phyloP scores from a whole-genome alignment of 805 yeast species.

The Yamadazyma takamatsuzukensis region DNA sequence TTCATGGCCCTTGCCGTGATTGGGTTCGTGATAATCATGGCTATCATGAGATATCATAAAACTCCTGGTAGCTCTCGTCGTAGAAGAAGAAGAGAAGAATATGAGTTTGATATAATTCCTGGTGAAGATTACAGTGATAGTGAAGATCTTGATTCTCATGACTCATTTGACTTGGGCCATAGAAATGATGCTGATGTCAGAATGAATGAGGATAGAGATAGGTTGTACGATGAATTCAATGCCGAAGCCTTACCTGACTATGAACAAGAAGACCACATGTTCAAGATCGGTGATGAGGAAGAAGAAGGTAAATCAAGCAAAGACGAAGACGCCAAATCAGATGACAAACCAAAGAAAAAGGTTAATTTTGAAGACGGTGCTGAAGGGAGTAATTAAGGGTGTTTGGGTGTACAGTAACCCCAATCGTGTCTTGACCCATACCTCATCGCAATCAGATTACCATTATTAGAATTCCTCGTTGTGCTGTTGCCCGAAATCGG shows the following conservation, averaged over 20 bases:
- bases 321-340: too few relatives aligned
- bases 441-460: constrained; percentile 1
- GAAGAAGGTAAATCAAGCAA: too few relatives aligned
- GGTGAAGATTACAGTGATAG: constrained; percentile 53
- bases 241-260: constrained; percentile 35
- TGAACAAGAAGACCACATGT: constrained; percentile 33
- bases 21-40: constrained; percentile 51
- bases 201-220: constrained; percentile 36
- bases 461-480: neutral
- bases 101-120: constrained; percentile 74
- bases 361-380: constrained; percentile 6
- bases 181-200: constrained; percentile 14
- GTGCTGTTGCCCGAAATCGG: neutral
- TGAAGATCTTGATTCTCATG: constrained; percentile 29
- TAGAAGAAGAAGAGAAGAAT: constrained; percentile 61
- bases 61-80: constrained; percentile 40
- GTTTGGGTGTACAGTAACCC: constrained; percentile 1
- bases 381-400: neutral
- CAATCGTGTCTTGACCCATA: constrained; percentile 1
- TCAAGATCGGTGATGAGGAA: constrained; percentile 38
- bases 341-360: constrained; percentile 1
- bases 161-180: constrained; percentile 33
- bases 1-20: constrained; percentile 55
- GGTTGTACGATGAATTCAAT: constrained; percentile 39
- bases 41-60: constrained; percentile 42